Evolutionary conservation across 257 asterid genomes (phyloP), one percentile per base, ranked within the genome.

Genomic region (Handroanthus guayacan): DNA sequence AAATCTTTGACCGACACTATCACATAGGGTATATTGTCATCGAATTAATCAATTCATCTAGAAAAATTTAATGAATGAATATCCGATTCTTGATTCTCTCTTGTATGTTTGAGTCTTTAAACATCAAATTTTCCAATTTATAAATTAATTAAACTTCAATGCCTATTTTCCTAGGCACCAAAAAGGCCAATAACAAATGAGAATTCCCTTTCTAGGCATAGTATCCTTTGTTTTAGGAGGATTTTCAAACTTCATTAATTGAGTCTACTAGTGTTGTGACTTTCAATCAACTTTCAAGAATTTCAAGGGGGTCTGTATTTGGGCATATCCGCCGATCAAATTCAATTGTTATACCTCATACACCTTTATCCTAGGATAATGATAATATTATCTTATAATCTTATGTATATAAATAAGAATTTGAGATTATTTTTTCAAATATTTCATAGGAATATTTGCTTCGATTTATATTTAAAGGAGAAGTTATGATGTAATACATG

Each of bases 281-380:
- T 67, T 66, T 18, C 71, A 44, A 47, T 38, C 58, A 12, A 71
- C 51, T 74, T 45, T 51, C 62, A 73, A 51, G 56, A 54, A 70
- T 55, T 62, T 71, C 78, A 60, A 75, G 62, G 84, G 85, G 88
- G 0, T 66, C 68, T 83, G 95, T 54, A 89, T 80, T 78, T 78
- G 73, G 87, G 80, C 87, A 62, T 58, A 79, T 60, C 43, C 37
- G 39, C 18, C 52, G 72, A 77, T 83, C 80, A 0, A 17, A 67
- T 66, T 77, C 84, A 63, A 68, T 61, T 71, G 25, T 56, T 41
- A 62, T 63, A 70, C 56, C 18, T 6, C 55, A 44, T 58, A 7
- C 31, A 57, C 25, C 11, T 62, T 36, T 16, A 62, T 14, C 1
- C 11, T 65, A 9, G 55, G 68, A 61, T 31, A 36, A 63, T 41